Evolutionary conservation across 2,329 filamentous ascomycete species (phyloP).

Genomic region (Bimuria novae-zelandiae): DNA sequence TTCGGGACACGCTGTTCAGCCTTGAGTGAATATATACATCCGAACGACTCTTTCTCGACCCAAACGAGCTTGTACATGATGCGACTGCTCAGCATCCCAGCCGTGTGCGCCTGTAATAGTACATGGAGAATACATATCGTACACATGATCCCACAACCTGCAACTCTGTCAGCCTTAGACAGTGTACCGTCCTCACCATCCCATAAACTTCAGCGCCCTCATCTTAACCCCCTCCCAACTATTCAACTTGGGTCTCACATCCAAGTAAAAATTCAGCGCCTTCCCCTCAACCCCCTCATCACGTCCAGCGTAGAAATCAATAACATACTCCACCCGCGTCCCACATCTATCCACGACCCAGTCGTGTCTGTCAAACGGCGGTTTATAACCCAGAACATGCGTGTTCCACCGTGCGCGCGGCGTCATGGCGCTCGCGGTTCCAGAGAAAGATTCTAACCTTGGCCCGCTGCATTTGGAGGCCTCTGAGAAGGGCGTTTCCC

Average conservation of each 20-base stretch:
- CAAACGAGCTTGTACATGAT: too few species aligned
- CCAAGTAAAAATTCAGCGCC: slow-evolving; percentile 66
- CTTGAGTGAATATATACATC: too few species aligned
- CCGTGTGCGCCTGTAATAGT: neutral
- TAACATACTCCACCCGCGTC: slow-evolving; percentile 86
- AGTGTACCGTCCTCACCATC: slow-evolving; percentile 45
- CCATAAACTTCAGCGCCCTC: slow-evolving; percentile 55
- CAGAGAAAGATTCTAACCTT: slow-evolving; percentile 80
- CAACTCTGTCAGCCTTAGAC: too few species aligned
- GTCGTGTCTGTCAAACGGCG: slow-evolving; percentile 94
- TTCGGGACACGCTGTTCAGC: too few species aligned
- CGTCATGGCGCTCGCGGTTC: slow-evolving; percentile 66
- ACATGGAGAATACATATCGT: neutral
- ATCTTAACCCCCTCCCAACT: slow-evolving; percentile 64
- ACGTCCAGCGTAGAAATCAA: slow-evolving; percentile 92
- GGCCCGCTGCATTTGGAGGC: slow-evolving; percentile 75
- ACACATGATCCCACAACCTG: neutral
- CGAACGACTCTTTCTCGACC: too few species aligned
- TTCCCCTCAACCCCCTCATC: slow-evolving; percentile 48
- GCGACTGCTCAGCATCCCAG: too few species aligned
- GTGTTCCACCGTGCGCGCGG: slow-evolving; percentile 84
- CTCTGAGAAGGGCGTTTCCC: slow-evolving; percentile 71
- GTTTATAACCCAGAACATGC: slow-evolving; percentile 82
- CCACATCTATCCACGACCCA: slow-evolving; percentile 96
- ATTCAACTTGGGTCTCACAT: slow-evolving; percentile 69